A percentile compares a stretch with the other conserved stretches of the same genome.
Conservation (phyloP, 2,329 filamentous ascomycete genomes). For the Fulvia fulva region DNA sequence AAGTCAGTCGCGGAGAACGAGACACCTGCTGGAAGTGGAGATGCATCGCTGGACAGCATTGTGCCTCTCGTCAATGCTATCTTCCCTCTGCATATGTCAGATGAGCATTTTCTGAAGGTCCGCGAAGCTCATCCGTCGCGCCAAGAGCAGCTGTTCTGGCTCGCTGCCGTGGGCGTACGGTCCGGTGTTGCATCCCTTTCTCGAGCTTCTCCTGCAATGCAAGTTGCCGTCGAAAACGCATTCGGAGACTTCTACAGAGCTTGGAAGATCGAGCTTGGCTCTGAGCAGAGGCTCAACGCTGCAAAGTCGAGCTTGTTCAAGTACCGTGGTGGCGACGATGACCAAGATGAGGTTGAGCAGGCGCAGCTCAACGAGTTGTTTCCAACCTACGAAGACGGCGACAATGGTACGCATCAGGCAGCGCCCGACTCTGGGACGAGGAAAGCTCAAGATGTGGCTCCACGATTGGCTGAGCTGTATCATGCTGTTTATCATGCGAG, state of each 20-base stretch:
- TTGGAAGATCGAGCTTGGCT: constrained; percentile 73
- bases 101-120: constrained; percentile 20
- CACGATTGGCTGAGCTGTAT: constrained; percentile 22
- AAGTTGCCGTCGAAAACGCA: constrained; percentile 58
- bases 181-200: constrained; percentile 9
- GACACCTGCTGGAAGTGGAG: background rate
- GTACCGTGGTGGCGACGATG: constrained; percentile 72
- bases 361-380: constrained; percentile 78
- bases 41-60: constrained; percentile 3
- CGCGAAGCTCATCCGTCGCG: constrained; percentile 13
- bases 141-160: constrained; percentile 24
- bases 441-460: constrained; percentile 23
- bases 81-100: constrained; percentile 20
- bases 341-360: constrained; percentile 69
- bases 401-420: constrained; percentile 37
- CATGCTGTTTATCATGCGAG: constrained; percentile 14
- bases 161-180: constrained; percentile 21
- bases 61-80: constrained; percentile 25
- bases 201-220: constrained; percentile 14
- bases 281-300: constrained; percentile 71
- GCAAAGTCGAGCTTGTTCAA: constrained; percentile 74
- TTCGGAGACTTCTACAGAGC: constrained; percentile 72
- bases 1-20: background rate
- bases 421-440: background rate
- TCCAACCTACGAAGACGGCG: constrained; percentile 60